phyloP scores from a whole-genome alignment of 169 alveolate genomes.

The Babesia ovata region DNA sequence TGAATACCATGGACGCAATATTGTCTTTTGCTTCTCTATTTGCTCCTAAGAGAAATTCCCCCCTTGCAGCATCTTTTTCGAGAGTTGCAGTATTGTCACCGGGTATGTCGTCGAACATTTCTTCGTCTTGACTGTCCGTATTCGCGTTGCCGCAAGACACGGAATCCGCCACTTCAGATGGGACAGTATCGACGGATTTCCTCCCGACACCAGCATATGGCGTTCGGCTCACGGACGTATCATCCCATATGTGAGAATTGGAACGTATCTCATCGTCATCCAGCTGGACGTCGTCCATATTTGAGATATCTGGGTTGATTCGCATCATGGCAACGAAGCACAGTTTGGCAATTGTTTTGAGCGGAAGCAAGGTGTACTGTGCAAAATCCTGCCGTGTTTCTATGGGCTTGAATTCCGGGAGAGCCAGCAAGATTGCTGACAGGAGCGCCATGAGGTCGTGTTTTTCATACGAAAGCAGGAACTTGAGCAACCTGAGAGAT shows the following conservation, averaged over 20 bases:
- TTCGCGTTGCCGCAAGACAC: neutral
- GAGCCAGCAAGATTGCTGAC: slow-evolving; percentile 36
- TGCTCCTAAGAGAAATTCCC: neutral
- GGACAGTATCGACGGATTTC: too few species aligned
- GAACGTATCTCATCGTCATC: slow-evolving; percentile 4
- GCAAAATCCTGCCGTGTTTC: slow-evolving; percentile 47
- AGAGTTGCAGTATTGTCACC: neutral
- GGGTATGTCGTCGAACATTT: too few species aligned
- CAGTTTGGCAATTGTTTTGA: slow-evolving; percentile 52
- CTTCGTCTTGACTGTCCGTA: neutral
- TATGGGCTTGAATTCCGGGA: slow-evolving; percentile 60
- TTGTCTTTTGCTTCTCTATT: neutral
- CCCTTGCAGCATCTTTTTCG: neutral
- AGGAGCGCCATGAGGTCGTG: slow-evolving; percentile 47
- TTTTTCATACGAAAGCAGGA: slow-evolving; percentile 49
- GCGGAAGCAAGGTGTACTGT: slow-evolving; percentile 37
- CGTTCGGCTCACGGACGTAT: neutral
- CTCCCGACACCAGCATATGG: too few species aligned
- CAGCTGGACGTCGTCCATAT: neutral
- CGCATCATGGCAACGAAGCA: slow-evolving; percentile 53
- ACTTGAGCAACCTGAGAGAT: slow-evolving; percentile 27
- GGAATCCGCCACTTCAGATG: neutral
- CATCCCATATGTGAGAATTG: neutral
- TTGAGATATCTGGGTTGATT: slow-evolving; percentile 37
- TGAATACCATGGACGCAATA: slow-evolving; percentile 43